Evolutionary conservation across 2,329 filamentous ascomycete genomes (phyloP), one percentile per base, ranked within the genome.

Genomic region (Ustulina deusta): DNA sequence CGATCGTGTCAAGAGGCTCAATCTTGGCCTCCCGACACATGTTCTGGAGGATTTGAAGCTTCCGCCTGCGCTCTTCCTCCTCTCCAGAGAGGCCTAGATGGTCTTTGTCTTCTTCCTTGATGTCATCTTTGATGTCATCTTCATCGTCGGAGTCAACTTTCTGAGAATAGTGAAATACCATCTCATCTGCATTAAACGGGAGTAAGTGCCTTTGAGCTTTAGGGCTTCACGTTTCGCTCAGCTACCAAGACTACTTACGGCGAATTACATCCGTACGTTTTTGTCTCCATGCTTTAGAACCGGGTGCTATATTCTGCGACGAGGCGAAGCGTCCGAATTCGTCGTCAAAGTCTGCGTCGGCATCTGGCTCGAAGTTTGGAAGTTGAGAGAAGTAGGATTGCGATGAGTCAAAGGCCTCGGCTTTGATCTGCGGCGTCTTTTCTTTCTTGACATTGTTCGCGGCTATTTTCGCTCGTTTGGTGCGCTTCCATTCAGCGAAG

Each of bases 301-400:
- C 66, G 10, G 49, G 69, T 2, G 10, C 22, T 36, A 71, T 69
- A 17, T 71, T 61, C 34, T 76, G 75, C 11, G 74, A 76, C 7
- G 73, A 76, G 13, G 74, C 74, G 48, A 74, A 72, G 9, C 75
- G 74, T 4, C 42, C n/a, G 17, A 76, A 76, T 29, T 76, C 74
- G 9, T 75, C 69, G 2, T 75, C 74, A 29, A 76, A 76, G 17
- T 61, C 60, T 4, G 72, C 69, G 11, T 56, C 64, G 32, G 55
- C 55, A 34, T 74, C 44, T n/a, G 75, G 73, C 38, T 61, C 34
- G 22, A 76, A 76, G 57, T 71, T 42, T 1, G 69, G 63, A 6
- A 75, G 63, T 49, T 73, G 71, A 15, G 71, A 71, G 60, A 76
- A 76, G 38, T 72, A 76, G 7, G 73, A 76, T 29, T 75, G 74